Base-by-base conservation (phyloP, 2,329 filamentous ascomycete genomes). In the Aspergillus brunneoviolaceus region DNA sequence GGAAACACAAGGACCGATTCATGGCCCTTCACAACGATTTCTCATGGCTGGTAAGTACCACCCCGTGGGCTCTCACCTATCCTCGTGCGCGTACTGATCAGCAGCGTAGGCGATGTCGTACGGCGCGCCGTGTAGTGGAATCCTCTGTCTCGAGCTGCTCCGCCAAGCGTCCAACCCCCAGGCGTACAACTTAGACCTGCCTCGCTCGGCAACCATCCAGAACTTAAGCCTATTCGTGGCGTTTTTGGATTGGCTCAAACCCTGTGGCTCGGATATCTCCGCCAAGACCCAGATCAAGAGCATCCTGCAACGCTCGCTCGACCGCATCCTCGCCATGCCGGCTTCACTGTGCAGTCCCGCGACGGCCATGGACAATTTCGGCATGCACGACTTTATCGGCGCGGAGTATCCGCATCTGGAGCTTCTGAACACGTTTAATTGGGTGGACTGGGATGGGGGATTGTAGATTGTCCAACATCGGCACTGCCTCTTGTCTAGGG, bases 131-230 rank as follows among this genome's bases (percentile, higher is more conserved):
- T 49, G 49, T 29, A 47, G 56, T 31, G 56, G 39, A 19, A 52
- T 58, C 4, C 56, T 53, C 50, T 58, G 56, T 33, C 56, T 58
- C 21, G 56, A 58, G n/a, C 56, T 58, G 5, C 50, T 58, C n/a
- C 56, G 56, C 21, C 56, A 58, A 23, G 39, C 49, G 6, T 19
- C 25, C 49, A 23, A 51, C 2, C 49, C 50, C 5, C 25, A 49
- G n/a, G 29, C 50, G 4, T 58, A 58, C 31, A 35, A 29, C 2
- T n/a, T 58, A 2, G 39, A 48, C 6, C 29, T 58, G 4, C 50
- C 56, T 12, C 57, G 57, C 14, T 58, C 50, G 19, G 57, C 49
- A 9, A 54, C 51, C 42, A 58, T 58, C 16, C 57, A 58, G 29
- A 42, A 35, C 6, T 42, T 53, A 14, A 50, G 57, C 35, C 23